A percentile compares a stretch with the other conserved stretches of the same genome.
Conservation (phyloP, 179 eudicot species). For the Carnegiea gigantea region DNA sequence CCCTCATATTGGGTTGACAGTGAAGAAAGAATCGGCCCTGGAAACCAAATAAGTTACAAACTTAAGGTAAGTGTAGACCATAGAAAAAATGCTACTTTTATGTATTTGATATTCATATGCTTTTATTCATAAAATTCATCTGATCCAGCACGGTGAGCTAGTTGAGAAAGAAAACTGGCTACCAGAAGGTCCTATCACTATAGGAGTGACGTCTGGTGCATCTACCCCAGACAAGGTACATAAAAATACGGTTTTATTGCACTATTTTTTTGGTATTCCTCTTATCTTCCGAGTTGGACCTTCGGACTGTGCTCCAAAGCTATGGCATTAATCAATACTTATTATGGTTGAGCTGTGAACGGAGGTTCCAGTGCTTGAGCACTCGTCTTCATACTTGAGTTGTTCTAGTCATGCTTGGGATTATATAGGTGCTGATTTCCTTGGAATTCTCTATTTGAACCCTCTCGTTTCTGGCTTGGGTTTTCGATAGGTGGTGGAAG, state of each 20-base stretch:
- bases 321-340: background rate
- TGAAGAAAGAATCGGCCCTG: constrained; percentile 86
- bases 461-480: constrained; percentile 7
- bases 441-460: background rate
- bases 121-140: constrained; percentile 4
- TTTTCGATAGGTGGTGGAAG: constrained; percentile 74
- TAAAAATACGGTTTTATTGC: background rate
- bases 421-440: background rate
- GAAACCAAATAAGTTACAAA: constrained; percentile 75
- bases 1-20: constrained; percentile 97
- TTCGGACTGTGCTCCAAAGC: no score
- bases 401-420: background rate
- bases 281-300: background rate
- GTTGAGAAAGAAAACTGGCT: constrained; percentile 88
- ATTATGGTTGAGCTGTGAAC: background rate
- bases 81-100: background rate
- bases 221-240: constrained; percentile 95
- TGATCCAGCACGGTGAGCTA: constrained; percentile 83
- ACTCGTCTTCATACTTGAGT: background rate
- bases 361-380: background rate
- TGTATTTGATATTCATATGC: background rate
- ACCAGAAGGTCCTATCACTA: constrained; percentile 86
- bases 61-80: constrained; percentile 48
- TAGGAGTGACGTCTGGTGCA: constrained; percentile 96
- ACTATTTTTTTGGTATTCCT: background rate